phyloP scores from a whole-genome alignment of 2,329 filamentous ascomycete species.

The Alternaria longipes region DNA sequence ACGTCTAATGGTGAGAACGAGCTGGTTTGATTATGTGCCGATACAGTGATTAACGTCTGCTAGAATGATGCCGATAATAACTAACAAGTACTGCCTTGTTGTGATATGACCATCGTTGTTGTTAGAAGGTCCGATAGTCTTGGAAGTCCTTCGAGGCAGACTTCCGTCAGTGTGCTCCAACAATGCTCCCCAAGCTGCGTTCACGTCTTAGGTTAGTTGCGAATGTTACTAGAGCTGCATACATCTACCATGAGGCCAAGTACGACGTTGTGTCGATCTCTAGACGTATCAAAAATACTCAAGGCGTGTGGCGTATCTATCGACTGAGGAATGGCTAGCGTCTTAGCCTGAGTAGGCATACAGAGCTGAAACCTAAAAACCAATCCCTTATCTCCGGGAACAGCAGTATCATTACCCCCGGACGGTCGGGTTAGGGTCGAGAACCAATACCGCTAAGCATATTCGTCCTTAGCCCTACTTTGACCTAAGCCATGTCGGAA shows the following conservation, averaged over 20 bases:
- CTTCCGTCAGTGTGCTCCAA: constrained; percentile 60
- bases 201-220: constrained; percentile 51
- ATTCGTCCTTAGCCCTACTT: constrained; percentile 61
- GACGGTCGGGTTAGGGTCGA: constrained; percentile 26
- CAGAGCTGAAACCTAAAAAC: constrained; percentile 56
- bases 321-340: constrained; percentile 45
- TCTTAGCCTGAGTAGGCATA: constrained; percentile 57
- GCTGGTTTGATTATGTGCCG: constrained; percentile 55
- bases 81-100: constrained; percentile 54
- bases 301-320: constrained; percentile 37
- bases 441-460: constrained; percentile 48
- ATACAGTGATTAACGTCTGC: constrained; percentile 41
- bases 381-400: constrained; percentile 51
- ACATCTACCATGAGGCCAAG: constrained; percentile 50
- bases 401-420: constrained; percentile 52
- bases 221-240: constrained; percentile 47
- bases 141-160: constrained; percentile 62
- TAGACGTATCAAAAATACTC: constrained; percentile 26
- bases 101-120: constrained; percentile 59
- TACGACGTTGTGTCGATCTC: constrained; percentile 44
- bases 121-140: constrained; percentile 59
- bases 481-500: constrained; percentile 53
- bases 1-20: constrained; percentile 53
- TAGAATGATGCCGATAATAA: background rate
- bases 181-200: constrained; percentile 52